Evolutionary conservation across 2,329 filamentous ascomycete species (phyloP), one percentile per base, ranked within the genome.

Genomic region (Boeremia exigua): DNA sequence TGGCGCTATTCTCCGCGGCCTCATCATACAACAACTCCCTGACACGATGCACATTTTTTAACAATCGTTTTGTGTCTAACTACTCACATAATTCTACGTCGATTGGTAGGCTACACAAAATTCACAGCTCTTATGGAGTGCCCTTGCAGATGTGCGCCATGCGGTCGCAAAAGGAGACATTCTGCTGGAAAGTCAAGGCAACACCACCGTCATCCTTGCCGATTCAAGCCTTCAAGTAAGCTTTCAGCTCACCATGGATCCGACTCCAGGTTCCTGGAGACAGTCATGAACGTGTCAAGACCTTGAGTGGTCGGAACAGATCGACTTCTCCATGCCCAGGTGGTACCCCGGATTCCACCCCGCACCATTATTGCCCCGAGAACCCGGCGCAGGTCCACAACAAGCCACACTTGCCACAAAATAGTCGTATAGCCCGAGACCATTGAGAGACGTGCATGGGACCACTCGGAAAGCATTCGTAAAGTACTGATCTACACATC

Each of bases 321-420:
- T 15, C 27, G 15, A 34, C 14, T 49, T 29, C 29, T 42, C 30
- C 42, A 37, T 33, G n/a, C n/a, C n/a, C n/a, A n/a, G n/a, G n/a
- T n/a, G 19, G 19, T 23, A 54, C 51, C 54, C 54, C 58, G 42
- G 48, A 32, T 52, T 63, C 49, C 9, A 36, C 58, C 38, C 49
- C 62, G 61, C 61, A 37, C 14, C 12, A 51, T 36, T 38, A 32
- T 49, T 65, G 28, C 9, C 52, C 65, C 65, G 65, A 63, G 47
- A 42, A 36, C 8, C 65, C 65, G 65, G 34, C 29, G 55, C 55
- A 59, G 40, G 50, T 54, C 47, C 44, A 25, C 32, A 30, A 32
- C 4, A 40, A 33, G 48, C 44, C 45, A 32, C 39, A 46, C 40
- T 44, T 46, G 23, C 39, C 40, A 48, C 46, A 40, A 37, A 56